A percentile compares a stretch with the other conserved stretches of the same genome.
phyloP scores from a whole-genome alignment of 805 yeast species.

The Zygotorulaspora danielsina region DNA sequence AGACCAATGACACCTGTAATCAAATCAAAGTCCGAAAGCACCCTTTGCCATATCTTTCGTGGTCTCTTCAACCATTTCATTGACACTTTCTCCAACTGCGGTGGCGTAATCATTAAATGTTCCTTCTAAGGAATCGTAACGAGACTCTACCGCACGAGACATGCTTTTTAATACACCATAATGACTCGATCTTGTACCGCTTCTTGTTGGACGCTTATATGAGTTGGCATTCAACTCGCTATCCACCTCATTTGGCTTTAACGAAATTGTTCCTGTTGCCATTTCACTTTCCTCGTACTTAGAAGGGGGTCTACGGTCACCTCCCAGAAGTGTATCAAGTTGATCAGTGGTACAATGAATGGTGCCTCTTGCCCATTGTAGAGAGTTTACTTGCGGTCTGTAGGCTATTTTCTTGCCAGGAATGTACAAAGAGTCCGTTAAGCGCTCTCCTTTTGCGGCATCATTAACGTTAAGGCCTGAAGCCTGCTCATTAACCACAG shows the following conservation, averaged over 20 bases:
- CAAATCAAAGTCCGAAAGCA: constrained; percentile 46
- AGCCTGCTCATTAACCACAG: constrained; percentile 15
- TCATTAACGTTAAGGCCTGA: constrained; percentile 19
- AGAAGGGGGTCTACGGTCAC: constrained; percentile 62
- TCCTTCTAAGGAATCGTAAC: constrained; percentile 52
- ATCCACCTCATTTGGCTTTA: constrained; percentile 19
- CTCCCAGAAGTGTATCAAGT: constrained; percentile 64
- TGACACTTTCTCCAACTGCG: constrained; percentile 49
- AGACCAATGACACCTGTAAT: no score
- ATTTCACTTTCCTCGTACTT: constrained; percentile 57
- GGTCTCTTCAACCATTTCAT: constrained; percentile 46
- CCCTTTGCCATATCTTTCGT: constrained; percentile 49
- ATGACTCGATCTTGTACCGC: constrained; percentile 30
- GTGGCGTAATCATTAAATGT: constrained; percentile 55
- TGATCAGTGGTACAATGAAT: constrained; percentile 58
- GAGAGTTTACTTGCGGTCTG: constrained; percentile 73
- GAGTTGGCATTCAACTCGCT: constrained; percentile 14
- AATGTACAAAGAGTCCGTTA: constrained; percentile 64
- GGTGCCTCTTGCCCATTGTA: constrained; percentile 84
- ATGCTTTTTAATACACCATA: constrained; percentile 41
- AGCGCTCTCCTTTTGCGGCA: constrained; percentile 11
- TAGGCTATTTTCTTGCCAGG: constrained; percentile 64
- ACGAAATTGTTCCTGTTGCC: constrained; percentile 42
- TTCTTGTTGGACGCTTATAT: constrained; percentile 48
- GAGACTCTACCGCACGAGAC: constrained; percentile 46